These are phyloP conservation scores for Warburgia ugandensis DNA, from an alignment of 164 flowering plant genomes.

Conservation along the genomic window DNA sequence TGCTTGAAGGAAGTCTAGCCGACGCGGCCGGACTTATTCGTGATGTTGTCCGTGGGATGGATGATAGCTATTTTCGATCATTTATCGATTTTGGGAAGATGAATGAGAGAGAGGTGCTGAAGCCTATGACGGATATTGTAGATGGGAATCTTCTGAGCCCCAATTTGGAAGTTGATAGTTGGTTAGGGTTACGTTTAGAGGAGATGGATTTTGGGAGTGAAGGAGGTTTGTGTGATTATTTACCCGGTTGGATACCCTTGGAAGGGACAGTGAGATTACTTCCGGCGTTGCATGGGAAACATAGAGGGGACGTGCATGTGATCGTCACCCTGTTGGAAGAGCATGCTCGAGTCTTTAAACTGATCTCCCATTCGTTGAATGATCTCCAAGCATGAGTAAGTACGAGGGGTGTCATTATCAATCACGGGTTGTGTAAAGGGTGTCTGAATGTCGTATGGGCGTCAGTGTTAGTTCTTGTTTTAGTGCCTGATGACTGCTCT, in stretches of 20 bases:
- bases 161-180: constrained; percentile 9
- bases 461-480: no score
- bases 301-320: constrained; percentile 4
- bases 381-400: no score
- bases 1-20: neutral
- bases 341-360: constrained; percentile 1
- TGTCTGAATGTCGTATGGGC: no score
- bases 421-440: no score
- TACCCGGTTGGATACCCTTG: constrained; percentile 10
- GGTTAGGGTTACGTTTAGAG: constrained; percentile 4
- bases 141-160: constrained; percentile 2
- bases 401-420: no score
- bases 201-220: constrained; percentile 1
- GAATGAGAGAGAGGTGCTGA: neutral
- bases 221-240: neutral
- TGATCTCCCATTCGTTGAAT: neutral
- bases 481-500: no score
- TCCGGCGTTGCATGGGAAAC: neutral
- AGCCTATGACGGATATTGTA: neutral
- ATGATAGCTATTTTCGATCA: neutral
- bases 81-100: constrained; percentile 6
- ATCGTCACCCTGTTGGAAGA: constrained; percentile 3
- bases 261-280: constrained; percentile 1
- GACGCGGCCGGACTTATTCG: constrained; percentile 1
- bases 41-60: neutral